A percentile compares a stretch with the other conserved stretches of the same genome.
Evolutionary conservation across 495 filamentous ascomycete species (phyloP).

Genomic region (Pseudomonodictys pantanalensis): DNA sequence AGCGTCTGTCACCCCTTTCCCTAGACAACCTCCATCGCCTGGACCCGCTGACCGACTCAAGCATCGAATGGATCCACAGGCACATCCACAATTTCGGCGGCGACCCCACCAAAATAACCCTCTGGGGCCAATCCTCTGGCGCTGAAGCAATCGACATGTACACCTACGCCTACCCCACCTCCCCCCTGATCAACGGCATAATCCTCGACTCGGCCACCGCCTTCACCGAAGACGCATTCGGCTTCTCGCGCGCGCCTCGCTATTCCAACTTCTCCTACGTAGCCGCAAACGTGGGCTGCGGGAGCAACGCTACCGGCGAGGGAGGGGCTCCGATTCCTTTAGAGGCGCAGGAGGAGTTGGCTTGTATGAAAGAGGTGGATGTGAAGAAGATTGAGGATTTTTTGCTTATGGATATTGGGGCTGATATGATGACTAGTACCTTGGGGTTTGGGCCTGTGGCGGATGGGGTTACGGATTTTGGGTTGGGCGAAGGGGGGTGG

Average conservation of each 20-base stretch:
- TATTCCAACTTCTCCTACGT: conserved; percentile 46
- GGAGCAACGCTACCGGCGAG: conserved; percentile 37
- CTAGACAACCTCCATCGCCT: not conserved
- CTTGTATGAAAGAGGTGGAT: conserved; percentile 49
- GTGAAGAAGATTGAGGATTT: conserved; percentile 42
- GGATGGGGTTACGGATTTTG: conserved; percentile 35
- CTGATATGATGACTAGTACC: not conserved
- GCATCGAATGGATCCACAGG: not conserved
- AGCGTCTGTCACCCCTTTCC: not conserved
- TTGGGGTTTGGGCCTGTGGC: conserved; percentile 34
- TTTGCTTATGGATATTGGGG: conserved; percentile 17
- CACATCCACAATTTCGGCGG: conserved; percentile 35
- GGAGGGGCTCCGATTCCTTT: too few species aligned
- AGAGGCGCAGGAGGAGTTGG: conserved; percentile 44
- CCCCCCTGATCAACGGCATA: conserved; percentile 36
- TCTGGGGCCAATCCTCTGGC: conserved; percentile 35
- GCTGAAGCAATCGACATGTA: conserved; percentile 26
- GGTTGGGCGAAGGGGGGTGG: conserved; percentile 38
- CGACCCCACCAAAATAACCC: conserved; percentile 37
- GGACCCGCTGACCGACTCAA: not conserved
- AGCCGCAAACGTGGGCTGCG: conserved; percentile 47
- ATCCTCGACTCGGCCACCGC: conserved; percentile 32
- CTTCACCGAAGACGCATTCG: conserved; percentile 10
- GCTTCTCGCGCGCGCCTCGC: too few species aligned
- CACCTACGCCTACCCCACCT: conserved; percentile 20